Percentiles rank a stretch among this genome's conserved stretches.
phyloP scores from a whole-genome alignment of 805 yeast genomes.

The Naumovozyma dairenensis region DNA sequence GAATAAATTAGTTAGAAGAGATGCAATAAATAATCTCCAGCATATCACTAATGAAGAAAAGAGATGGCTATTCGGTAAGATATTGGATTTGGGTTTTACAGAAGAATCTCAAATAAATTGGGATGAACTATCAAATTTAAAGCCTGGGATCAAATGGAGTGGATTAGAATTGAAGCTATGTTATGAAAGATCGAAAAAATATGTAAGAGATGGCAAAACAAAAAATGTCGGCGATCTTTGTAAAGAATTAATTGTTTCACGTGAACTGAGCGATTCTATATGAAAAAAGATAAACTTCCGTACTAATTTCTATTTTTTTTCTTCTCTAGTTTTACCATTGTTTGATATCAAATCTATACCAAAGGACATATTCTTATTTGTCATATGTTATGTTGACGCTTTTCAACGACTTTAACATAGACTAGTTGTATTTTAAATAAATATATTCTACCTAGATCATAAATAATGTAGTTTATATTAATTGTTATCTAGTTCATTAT shows the following conservation, averaged over 20 bases:
- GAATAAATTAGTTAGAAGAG: constrained; percentile 62
- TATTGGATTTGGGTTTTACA: constrained; percentile 35
- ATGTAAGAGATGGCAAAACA: constrained; percentile 39
- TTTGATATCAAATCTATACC: too few relatives aligned
- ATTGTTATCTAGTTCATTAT: too few relatives aligned
- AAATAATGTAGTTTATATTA: too few relatives aligned
- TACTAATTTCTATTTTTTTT: too few relatives aligned
- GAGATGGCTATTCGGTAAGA: constrained; percentile 39
- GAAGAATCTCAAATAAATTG: constrained; percentile 41
- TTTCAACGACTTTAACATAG: too few relatives aligned
- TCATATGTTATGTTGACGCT: too few relatives aligned
- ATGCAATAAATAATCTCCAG: constrained; percentile 34
- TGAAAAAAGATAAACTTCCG: too few relatives aligned
- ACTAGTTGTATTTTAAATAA: too few relatives aligned
- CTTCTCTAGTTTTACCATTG: too few relatives aligned
- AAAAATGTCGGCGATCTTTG: constrained; percentile 31
- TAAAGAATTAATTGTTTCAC: constrained; percentile 18
- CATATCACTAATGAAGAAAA: constrained; percentile 36
- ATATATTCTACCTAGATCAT: too few relatives aligned
- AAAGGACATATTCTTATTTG: too few relatives aligned
- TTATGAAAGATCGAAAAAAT: constrained; percentile 48
- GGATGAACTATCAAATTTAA: constrained; percentile 42
- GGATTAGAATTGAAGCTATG: constrained; percentile 52
- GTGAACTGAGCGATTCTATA: too few relatives aligned
- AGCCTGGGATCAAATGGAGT: constrained; percentile 40